A percentile compares a stretch with the other conserved stretches of the same genome.
Conservation (phyloP, 2,329 filamentous ascomycete genomes). For the Monosporascus sp. region DNA sequence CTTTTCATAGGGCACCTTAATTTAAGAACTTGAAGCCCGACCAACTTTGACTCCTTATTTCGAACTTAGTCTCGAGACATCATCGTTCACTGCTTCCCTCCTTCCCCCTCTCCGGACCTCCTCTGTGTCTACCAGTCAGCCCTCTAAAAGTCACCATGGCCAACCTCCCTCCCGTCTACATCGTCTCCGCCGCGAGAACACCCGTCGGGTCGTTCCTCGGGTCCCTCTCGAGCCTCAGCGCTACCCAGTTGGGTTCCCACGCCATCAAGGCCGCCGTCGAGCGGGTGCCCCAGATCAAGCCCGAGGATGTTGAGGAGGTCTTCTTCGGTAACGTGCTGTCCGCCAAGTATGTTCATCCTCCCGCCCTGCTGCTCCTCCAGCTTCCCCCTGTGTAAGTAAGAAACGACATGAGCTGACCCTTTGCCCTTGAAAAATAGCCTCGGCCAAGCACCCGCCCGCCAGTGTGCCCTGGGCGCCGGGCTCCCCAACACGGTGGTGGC, state of each 20-base stretch:
- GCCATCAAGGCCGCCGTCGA: slow-evolving; percentile 91
- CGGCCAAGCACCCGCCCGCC: slow-evolving; percentile 92
- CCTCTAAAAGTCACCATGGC: slow-evolving; percentile 54
- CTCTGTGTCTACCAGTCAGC: slow-evolving; percentile 2
- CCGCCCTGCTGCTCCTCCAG: slow-evolving; percentile 2
- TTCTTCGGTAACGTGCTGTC: slow-evolving; percentile 98
- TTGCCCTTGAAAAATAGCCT: slow-evolving; percentile 51
- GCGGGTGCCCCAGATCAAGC: slow-evolving; percentile 79
- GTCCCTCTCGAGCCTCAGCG: slow-evolving; percentile 85
- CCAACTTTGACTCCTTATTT: too few species aligned
- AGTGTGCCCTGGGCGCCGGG: slow-evolving; percentile 86
- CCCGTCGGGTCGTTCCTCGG: slow-evolving; percentile 93
- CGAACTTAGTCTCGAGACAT: too few species aligned
- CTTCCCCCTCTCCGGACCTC: neutral
- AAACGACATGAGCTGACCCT: slow-evolving; percentile 9
- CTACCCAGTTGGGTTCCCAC: slow-evolving; percentile 79
- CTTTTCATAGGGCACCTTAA: too few species aligned
- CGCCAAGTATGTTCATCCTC: slow-evolving; percentile 64
- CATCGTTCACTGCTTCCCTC: too few species aligned
- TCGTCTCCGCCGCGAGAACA: slow-evolving; percentile 86
- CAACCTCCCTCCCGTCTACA: slow-evolving; percentile 83
- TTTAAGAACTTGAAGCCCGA: too few species aligned
- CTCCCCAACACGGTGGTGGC: slow-evolving; percentile 74
- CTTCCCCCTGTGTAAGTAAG: neutral
- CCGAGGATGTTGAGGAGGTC: slow-evolving; percentile 89